phyloP scores from a whole-genome alignment of 805 yeast genomes.

The Myxozyma sirexii region DNA sequence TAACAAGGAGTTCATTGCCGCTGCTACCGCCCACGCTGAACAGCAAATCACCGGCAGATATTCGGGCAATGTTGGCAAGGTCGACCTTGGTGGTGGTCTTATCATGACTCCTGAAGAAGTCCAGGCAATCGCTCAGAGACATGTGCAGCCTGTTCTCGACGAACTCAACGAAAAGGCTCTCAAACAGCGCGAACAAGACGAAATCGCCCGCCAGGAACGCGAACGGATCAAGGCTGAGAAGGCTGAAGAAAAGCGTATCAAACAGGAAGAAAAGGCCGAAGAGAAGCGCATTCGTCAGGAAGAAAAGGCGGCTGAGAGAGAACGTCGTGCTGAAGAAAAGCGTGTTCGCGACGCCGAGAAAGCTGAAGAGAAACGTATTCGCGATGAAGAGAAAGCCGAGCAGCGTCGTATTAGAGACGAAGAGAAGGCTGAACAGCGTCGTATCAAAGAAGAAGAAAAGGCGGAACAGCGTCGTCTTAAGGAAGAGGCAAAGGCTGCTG shows the following conservation, averaged over 20 bases:
- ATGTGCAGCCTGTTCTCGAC: slow-evolving; percentile 80
- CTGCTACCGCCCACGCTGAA: slow-evolving; percentile 78
- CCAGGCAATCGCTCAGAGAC: slow-evolving; percentile 72
- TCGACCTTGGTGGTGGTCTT: slow-evolving; percentile 87
- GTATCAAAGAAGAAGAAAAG: neutral
- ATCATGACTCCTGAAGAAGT: slow-evolving; percentile 74
- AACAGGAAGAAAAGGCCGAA: slow-evolving; percentile 24
- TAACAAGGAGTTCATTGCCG: slow-evolving; percentile 63
- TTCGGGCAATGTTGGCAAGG: slow-evolving; percentile 53
- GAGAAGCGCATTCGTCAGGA: slow-evolving; percentile 16
- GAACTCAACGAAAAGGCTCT: slow-evolving; percentile 72
- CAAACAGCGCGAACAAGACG: slow-evolving; percentile 56
- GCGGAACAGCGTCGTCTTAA: neutral
- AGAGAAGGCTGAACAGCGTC: slow-evolving; percentile 9
- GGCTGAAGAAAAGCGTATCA: slow-evolving; percentile 24
- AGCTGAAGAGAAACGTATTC: slow-evolving; percentile 11
- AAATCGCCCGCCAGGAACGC: slow-evolving; percentile 29
- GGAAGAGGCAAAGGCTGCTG: slow-evolving; percentile 1
- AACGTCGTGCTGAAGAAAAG: slow-evolving; percentile 15
- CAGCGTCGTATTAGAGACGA: slow-evolving; percentile 11
- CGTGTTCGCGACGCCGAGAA: slow-evolving; percentile 18
- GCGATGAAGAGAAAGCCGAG: slow-evolving; percentile 1
- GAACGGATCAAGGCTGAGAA: slow-evolving; percentile 33
- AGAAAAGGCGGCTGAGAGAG: slow-evolving; percentile 21
- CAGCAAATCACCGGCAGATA: slow-evolving; percentile 61